A percentile compares a stretch with the other conserved stretches of the same genome.
These are phyloP conservation scores for Lasiodiplodia citricola DNA, from an alignment of 2,329 filamentous ascomycete genomes.

Conservation along the genomic window DNA sequence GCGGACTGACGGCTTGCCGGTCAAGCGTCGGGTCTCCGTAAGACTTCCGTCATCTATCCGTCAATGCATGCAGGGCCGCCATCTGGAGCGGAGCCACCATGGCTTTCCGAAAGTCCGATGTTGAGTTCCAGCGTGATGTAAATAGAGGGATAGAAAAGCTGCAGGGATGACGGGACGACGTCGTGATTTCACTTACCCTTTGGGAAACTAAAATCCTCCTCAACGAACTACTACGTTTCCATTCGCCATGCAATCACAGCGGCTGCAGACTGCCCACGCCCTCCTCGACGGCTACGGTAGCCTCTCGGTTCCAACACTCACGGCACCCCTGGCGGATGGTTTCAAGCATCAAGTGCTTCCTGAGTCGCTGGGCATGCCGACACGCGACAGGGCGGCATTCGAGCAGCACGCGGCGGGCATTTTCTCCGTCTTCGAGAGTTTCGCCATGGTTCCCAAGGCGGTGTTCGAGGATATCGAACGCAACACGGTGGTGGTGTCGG, in stretches of 20 bases:
- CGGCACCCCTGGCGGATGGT: slow-evolving; percentile 40
- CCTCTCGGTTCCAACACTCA: slow-evolving; percentile 47
- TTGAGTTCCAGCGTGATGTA: neutral
- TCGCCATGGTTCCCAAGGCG: slow-evolving; percentile 45
- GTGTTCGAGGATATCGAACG: slow-evolving; percentile 41
- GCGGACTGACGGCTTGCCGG: neutral
- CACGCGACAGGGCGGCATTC: slow-evolving; percentile 45
- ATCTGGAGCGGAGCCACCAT: neutral
- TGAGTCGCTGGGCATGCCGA: slow-evolving; percentile 46
- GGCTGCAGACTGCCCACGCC: slow-evolving; percentile 37
- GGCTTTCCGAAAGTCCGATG: neutral
- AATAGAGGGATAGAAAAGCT: neutral
- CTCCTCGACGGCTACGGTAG: slow-evolving; percentile 49
- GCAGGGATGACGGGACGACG: neutral
- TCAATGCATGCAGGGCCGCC: neutral
- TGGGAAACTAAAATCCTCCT: neutral
- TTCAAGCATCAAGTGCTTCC: slow-evolving; percentile 51
- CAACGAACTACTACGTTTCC: neutral
- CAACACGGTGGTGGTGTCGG: slow-evolving; percentile 46
- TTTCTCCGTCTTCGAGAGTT: slow-evolving; percentile 49
- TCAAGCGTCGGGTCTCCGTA: slow-evolving; percentile 18
- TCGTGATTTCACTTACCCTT: neutral
- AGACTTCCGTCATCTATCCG: neutral
- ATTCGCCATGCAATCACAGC: slow-evolving; percentile 27
- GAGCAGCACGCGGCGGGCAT: slow-evolving; percentile 47